A percentile compares a stretch with the other conserved stretches of the same genome.
These are phyloP conservation scores for Wilcoxina mikolae DNA, from an alignment of 495 filamentous ascomycete genomes.

Conservation along the genomic window DNA sequence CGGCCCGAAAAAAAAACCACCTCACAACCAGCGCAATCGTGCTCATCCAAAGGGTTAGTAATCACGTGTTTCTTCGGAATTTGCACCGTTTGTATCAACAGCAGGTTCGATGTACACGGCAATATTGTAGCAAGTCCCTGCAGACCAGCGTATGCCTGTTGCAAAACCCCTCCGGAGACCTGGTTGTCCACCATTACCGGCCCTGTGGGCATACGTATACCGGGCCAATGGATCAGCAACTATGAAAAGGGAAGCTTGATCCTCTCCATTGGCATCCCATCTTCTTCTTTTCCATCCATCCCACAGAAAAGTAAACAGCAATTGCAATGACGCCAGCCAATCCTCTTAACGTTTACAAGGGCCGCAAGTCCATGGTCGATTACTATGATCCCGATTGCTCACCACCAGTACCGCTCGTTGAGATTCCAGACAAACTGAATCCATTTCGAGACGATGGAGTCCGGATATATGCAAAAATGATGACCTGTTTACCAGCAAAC, in stretches of 20 bases:
- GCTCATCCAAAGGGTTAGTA: background rate
- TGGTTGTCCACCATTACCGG: too few relatives aligned
- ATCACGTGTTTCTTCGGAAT: too few relatives aligned
- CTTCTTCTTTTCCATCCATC: background rate
- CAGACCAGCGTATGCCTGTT: too few relatives aligned
- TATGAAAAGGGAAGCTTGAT: background rate
- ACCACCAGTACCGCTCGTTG: slow-evolving; percentile 45
- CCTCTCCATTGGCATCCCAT: background rate
- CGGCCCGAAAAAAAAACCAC: background rate
- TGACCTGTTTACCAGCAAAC: slow-evolving; percentile 47
- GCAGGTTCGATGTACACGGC: too few relatives aligned
- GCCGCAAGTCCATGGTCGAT: slow-evolving; percentile 38
- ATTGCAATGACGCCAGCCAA: slow-evolving; percentile 32
- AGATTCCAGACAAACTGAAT: slow-evolving; percentile 43
- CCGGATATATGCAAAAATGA: slow-evolving; percentile 50
- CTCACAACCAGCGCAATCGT: background rate
- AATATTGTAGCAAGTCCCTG: too few relatives aligned
- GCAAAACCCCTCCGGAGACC: too few relatives aligned
- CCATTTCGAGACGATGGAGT: slow-evolving; percentile 43
- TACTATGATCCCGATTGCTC: slow-evolving; percentile 45
- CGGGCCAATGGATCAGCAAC: background rate
- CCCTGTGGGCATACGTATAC: too few relatives aligned
- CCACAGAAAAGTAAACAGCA: background rate
- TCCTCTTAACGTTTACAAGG: slow-evolving; percentile 42
- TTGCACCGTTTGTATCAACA: too few relatives aligned